These are phyloP conservation scores for Corymbia maculata DNA, from an alignment of 345 rosid genomes.

Conservation along the genomic window DNA sequence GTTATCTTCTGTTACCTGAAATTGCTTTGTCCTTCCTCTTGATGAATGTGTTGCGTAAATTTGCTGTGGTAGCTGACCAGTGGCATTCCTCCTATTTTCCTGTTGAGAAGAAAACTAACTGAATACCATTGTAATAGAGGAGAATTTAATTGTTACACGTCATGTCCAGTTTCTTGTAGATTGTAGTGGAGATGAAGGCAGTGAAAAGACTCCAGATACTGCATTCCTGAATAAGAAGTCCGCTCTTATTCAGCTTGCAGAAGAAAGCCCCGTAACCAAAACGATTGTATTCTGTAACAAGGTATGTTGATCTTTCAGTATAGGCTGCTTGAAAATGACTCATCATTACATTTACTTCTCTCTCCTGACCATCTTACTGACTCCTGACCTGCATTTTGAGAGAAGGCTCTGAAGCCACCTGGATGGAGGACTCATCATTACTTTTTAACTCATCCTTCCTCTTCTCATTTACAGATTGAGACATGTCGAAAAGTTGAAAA, in stretches of 20 bases:
- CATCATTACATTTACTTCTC: background rate
- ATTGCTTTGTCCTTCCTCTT: background rate
- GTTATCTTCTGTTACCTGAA: background rate
- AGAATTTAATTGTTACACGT: background rate
- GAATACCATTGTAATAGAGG: background rate
- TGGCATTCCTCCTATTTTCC: background rate
- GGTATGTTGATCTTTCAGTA: slow-evolving; percentile 15
- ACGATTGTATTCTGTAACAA: slow-evolving; percentile 87
- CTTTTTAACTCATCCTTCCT: background rate
- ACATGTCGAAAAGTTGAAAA: slow-evolving; percentile 97
- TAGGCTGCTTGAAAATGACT: background rate
- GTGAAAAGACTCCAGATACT: slow-evolving; percentile 53
- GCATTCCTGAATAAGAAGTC: slow-evolving; percentile 77
- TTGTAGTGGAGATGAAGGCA: slow-evolving; percentile 72
- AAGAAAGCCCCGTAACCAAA: slow-evolving; percentile 51
- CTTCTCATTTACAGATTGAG: slow-evolving; percentile 52
- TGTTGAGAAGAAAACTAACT: background rate
- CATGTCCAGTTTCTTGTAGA: slow-evolving; percentile 68
- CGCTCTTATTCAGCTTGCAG: slow-evolving; percentile 67
- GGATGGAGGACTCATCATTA: background rate
- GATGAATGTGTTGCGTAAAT: background rate
- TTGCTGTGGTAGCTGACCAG: background rate
- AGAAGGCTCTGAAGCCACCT: background rate
- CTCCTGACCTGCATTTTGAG: background rate
- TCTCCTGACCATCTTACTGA: background rate